Evolutionary conservation across 1,139 yeast species (phyloP).

Genomic region (Eremothecium cymbalariae): DNA sequence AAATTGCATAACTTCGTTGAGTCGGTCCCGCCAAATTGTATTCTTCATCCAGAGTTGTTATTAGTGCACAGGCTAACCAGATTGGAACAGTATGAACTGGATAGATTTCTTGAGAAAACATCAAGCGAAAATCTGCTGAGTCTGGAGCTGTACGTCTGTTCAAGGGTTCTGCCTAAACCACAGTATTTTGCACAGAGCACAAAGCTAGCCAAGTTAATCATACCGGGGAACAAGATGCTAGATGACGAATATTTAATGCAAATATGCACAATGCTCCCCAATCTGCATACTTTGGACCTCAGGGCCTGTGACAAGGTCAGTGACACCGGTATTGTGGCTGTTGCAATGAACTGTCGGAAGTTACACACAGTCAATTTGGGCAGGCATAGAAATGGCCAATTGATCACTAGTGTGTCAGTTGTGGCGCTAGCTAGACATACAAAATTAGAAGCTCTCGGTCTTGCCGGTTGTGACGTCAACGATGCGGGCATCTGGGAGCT

Average conservation of each 20-base stretch:
- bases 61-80: constrained; percentile 44
- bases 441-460: constrained; percentile 61
- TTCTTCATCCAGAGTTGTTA: constrained; percentile 35
- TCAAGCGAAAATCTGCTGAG: constrained; percentile 46
- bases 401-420: constrained; percentile 65
- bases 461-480: constrained; percentile 79
- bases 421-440: constrained; percentile 49
- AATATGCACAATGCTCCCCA: constrained; percentile 50
- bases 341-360: constrained; percentile 52
- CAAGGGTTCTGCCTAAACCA: constrained; percentile 52
- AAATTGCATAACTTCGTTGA: constrained; percentile 42
- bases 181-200: constrained; percentile 36
- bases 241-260: constrained; percentile 51
- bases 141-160: constrained; percentile 82
- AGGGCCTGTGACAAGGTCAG: constrained; percentile 78
- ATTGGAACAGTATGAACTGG: constrained; percentile 40
- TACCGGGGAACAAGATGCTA: constrained; percentile 68
- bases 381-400: constrained; percentile 59
- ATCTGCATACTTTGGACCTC: constrained; percentile 58
- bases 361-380: constrained; percentile 65
- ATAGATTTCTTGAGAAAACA: constrained; percentile 34
- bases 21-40: constrained; percentile 2
- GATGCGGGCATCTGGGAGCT: constrained; percentile 78
- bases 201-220: constrained; percentile 47
- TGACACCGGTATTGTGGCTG: constrained; percentile 62